Base-by-base conservation (phyloP, 2,329 filamentous ascomycete genomes). In the Xylogone sp. region DNA sequence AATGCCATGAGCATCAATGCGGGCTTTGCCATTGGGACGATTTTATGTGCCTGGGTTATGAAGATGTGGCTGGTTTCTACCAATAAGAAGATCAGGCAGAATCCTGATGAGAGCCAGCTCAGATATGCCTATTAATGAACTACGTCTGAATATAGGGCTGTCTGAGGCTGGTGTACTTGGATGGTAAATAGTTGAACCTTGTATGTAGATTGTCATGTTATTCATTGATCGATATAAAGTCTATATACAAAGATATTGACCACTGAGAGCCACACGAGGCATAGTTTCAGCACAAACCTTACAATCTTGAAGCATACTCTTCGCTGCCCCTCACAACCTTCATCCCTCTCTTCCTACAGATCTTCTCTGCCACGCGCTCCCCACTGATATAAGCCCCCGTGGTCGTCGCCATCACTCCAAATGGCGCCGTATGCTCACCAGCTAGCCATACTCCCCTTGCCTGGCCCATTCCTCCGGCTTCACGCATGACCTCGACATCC, bases 341-440 rank as follows among this genome's bases (percentile, higher is more conserved):
- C 24, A 27, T 10, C 24, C 24, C 34, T 16, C 34, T 39, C 34
- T 39, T 39, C 34, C n/a, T 39, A 18, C 34, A 39, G n/a, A 90
- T 79, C 64, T 83, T 80, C 65, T 74, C 78, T 1, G 79, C 90
- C 29, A 90, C 87, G 22, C 78, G 79, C 71, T 95, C 89, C 1
- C 91, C 91, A 65, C 87, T 89, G 88, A 90, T 94, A 67, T 89
- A 96, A 10, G 91, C 92, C 1, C 92, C 92, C 0, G 90, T 93
- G 19, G 85, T 88, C 5, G 90, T 96, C 0, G 91, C 92, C 54
- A 96, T 69, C 19, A 88, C 90, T 20, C 94, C 84, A 71, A 96
- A 94, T 8, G 91, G 90, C 52, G 89, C 86, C 34, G 90, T 95
- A 70, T 88, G 84, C 65, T 88, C 84, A 0, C 84, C 84, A 1